A percentile compares a stretch with the other conserved stretches of the same genome.
Conservation (phyloP, 2,329 filamentous ascomycete species). For the Huntiella abstrusa region DNA sequence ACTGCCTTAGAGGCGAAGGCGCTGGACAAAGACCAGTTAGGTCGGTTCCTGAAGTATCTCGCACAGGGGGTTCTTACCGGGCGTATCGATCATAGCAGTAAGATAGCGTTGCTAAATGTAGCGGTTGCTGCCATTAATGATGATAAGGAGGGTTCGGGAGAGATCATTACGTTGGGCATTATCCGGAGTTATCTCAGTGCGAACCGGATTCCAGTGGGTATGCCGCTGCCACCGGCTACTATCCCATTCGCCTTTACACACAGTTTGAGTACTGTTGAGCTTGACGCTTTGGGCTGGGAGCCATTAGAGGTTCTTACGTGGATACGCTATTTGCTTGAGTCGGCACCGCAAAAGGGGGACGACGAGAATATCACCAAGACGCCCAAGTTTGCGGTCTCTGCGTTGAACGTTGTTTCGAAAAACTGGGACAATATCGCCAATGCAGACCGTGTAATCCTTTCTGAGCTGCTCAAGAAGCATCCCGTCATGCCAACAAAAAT, state of each 20-base stretch:
- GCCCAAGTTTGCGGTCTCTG: conserved; percentile 53
- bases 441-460: conserved; percentile 6
- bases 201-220: conserved; percentile 59
- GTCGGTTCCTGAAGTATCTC: conserved; percentile 72
- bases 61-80: conserved; percentile 50
- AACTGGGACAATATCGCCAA: conserved; percentile 47
- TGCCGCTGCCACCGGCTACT: conserved; percentile 65
- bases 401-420: conserved; percentile 68
- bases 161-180: conserved; percentile 57
- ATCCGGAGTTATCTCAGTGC: conserved; percentile 59
- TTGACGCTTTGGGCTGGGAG: conserved; percentile 72
- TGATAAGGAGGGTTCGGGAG: conserved; percentile 37
- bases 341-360: conserved; percentile 36
- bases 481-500: conserved; percentile 76
- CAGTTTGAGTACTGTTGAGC: conserved; percentile 41
- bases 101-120: conserved; percentile 55
- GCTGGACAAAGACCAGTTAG: conserved; percentile 57
- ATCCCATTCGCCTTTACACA: conserved; percentile 74
- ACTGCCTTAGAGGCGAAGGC: conserved; percentile 68
- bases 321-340: conserved; percentile 63
- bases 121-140: conserved; percentile 54
- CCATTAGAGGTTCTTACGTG: conserved; percentile 72
- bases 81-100: conserved; percentile 50
- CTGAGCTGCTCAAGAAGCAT: conserved; percentile 38
- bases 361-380: conserved; percentile 54